These are phyloP conservation scores for Phialophora tarda DNA, from an alignment of 2,329 filamentous ascomycete genomes.

Conservation along the genomic window DNA sequence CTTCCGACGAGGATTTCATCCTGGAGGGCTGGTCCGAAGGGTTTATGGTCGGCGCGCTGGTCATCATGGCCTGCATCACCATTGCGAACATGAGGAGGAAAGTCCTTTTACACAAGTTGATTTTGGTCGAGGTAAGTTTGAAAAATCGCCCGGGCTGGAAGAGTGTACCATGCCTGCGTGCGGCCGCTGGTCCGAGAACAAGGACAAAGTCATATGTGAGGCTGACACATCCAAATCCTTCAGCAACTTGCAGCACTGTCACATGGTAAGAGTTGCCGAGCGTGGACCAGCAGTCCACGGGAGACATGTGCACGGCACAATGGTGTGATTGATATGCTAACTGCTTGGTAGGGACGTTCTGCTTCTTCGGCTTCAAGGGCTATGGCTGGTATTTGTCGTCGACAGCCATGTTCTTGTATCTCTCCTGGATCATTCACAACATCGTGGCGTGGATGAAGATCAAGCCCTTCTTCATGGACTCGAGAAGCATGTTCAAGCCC, in stretches of 20 bases:
- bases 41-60: slow-evolving; percentile 50
- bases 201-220: background rate
- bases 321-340: slow-evolving; percentile 9
- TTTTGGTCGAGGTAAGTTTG: slow-evolving; percentile 49
- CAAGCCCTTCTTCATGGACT: slow-evolving; percentile 61
- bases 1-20: slow-evolving; percentile 39
- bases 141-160: no score
- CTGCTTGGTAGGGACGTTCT: slow-evolving; percentile 37
- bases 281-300: background rate
- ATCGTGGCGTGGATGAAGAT: slow-evolving; percentile 72
- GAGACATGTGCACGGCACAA: background rate
- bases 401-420: slow-evolving; percentile 65
- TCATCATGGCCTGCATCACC: slow-evolving; percentile 54
- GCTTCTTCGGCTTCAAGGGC: slow-evolving; percentile 60
- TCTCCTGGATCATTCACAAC: slow-evolving; percentile 69
- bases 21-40: slow-evolving; percentile 51
- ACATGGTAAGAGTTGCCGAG: slow-evolving; percentile 26
- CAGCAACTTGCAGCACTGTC: slow-evolving; percentile 36
- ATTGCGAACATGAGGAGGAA: slow-evolving; percentile 51
- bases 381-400: slow-evolving; percentile 69
- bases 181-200: background rate
- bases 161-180: background rate
- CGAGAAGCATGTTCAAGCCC: slow-evolving; percentile 53
- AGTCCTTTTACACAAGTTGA: slow-evolving; percentile 52
- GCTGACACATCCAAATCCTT: slow-evolving; percentile 22